Conservation (phyloP, 2,329 filamentous ascomycete genomes). For the Curvularia lunata region DNA sequence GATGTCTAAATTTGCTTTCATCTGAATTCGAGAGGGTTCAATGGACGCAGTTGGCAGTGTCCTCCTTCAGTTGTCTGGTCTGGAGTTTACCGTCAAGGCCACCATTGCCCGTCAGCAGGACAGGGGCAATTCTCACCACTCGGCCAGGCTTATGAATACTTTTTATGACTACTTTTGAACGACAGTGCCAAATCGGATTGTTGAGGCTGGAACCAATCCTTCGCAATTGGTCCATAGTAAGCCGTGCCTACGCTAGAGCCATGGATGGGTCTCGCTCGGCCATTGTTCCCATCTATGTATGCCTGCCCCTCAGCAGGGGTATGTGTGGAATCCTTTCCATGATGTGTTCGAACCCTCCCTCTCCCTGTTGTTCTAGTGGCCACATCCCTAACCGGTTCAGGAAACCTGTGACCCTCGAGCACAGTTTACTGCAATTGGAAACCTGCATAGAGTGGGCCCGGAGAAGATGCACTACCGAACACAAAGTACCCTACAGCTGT, state of each 20-base stretch:
- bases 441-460: constrained; percentile 57
- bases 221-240: constrained; percentile 10
- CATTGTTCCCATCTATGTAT: constrained; percentile 55
- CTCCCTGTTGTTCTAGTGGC: constrained; percentile 4
- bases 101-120: constrained; percentile 26
- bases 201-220: constrained; percentile 1
- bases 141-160: constrained; percentile 4
- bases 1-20: constrained; percentile 24
- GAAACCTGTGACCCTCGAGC: constrained; percentile 44
- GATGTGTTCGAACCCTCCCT: constrained; percentile 45
- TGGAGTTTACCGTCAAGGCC: constrained; percentile 15
- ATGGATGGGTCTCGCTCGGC: constrained; percentile 41
- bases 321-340: constrained; percentile 58
- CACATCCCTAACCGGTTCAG: constrained; percentile 26
- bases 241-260: constrained; percentile 16
- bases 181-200: constrained; percentile 4
- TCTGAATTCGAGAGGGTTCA: constrained; percentile 28
- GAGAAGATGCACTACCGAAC: constrained; percentile 52
- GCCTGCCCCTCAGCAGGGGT: constrained; percentile 55
- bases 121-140: constrained; percentile 9
- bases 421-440: constrained; percentile 60
- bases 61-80: constrained; percentile 22
- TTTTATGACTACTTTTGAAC: constrained; percentile 10
- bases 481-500: constrained; percentile 54
- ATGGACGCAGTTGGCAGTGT: constrained; percentile 22